Percentiles rank a stretch among this genome's conserved stretches.
phyloP scores from a whole-genome alignment of 495 filamentous ascomycete species.

The Venustampulla echinocandica region DNA sequence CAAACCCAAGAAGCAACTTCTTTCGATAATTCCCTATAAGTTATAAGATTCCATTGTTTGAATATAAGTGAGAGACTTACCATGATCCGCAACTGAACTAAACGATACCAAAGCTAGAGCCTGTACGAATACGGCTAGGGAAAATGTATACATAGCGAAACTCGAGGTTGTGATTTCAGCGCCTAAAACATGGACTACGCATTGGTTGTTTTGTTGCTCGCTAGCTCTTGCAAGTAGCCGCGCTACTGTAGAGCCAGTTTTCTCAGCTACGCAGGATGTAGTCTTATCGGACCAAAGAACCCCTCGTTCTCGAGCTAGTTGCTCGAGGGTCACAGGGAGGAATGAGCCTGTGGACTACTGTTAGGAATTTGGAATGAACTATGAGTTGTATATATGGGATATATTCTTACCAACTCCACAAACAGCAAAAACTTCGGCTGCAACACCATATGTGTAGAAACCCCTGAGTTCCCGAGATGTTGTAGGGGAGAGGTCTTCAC shows the following conservation, averaged over 20 bases:
- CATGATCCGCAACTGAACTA: constrained; percentile 87
- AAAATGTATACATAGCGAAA: constrained; percentile 98
- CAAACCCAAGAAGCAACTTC: constrained; percentile 72
- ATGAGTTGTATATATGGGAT: not conserved
- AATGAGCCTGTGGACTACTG: constrained; percentile 59
- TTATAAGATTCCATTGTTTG: not conserved
- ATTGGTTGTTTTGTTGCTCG: constrained; percentile 47
- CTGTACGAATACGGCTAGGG: constrained; percentile 79
- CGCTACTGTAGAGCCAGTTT: constrained; percentile 5
- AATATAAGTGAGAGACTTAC: constrained; percentile 2
- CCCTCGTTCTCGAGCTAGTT: constrained; percentile 81
- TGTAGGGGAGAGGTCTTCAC: constrained; percentile 83
- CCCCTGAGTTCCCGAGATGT: constrained; percentile 78
- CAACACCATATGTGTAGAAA: constrained; percentile 94
- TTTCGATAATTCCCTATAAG: constrained; percentile 72
- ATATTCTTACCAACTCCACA: constrained; percentile 56
- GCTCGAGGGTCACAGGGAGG: constrained; percentile 89
- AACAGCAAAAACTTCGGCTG: constrained; percentile 91
- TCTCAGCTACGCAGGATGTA: constrained; percentile 50
- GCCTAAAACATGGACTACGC: constrained; percentile 73
- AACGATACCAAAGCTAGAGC: constrained; percentile 90
- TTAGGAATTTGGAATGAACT: not conserved
- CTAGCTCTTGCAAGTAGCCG: constrained; percentile 15
- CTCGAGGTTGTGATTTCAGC: constrained; percentile 88
- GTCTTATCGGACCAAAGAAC: constrained; percentile 67